A percentile compares a stretch with the other conserved stretches of the same genome.
Conservation (phyloP, 768 basidiomycete genomes). For the Sistotremastrum suecicum region DNA sequence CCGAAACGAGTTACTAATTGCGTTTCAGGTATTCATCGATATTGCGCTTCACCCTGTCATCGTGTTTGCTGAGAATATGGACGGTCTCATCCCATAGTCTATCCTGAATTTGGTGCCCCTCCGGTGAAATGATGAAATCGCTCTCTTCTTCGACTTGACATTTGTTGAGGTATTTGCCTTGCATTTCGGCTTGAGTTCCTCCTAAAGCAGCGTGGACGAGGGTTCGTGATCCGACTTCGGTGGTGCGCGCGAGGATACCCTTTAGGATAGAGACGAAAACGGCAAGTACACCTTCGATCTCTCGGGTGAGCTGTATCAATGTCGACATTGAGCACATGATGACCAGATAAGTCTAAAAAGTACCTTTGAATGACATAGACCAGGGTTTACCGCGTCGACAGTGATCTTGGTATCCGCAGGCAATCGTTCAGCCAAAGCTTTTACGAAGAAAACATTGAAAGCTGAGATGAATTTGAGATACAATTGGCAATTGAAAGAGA, state of each 20-base stretch:
- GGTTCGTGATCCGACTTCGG: constrained; percentile 23
- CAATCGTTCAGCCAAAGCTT: constrained; percentile 20
- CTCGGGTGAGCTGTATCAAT: too few relatives aligned
- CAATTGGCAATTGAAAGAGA: too few relatives aligned
- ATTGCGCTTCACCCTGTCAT: too few relatives aligned
- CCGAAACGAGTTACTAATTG: too few relatives aligned
- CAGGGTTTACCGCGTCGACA: constrained; percentile 26
- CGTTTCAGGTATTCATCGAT: too few relatives aligned
- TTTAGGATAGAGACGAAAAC: constrained; percentile 12
- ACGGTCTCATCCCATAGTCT: constrained; percentile 24
- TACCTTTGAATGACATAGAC: constrained; percentile 27
- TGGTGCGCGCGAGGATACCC: constrained; percentile 18
- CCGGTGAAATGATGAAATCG: constrained; percentile 20
- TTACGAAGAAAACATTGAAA: constrained; percentile 25
- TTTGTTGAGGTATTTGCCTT: constrained; percentile 17
- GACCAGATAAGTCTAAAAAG: constrained; percentile 5
- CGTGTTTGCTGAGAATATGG: constrained; percentile 7
- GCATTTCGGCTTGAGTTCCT: constrained; percentile 15
- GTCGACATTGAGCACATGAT: too few relatives aligned
- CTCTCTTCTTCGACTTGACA: constrained; percentile 18
- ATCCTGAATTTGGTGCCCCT: constrained; percentile 17
- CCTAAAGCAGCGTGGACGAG: constrained; percentile 22
- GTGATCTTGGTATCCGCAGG: constrained; percentile 16
- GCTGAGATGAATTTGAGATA: constrained; percentile 13
- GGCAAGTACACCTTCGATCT: too few relatives aligned